Evolutionary conservation across 2,329 filamentous ascomycete genomes (phyloP).

Genomic region (Calonectria crousiana): DNA sequence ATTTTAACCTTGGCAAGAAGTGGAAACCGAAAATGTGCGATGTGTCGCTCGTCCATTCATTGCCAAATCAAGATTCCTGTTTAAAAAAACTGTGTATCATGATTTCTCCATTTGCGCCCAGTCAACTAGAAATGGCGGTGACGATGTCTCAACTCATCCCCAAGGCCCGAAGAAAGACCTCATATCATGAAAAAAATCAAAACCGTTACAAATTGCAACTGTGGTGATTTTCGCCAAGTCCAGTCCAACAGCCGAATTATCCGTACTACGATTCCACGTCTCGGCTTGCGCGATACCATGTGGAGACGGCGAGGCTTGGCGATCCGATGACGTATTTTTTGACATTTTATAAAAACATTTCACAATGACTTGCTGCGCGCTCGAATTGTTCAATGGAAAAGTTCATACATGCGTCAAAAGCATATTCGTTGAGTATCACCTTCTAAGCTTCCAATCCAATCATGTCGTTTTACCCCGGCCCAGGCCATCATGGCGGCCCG

Average conservation of each 20-base stretch:
- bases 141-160: background rate
- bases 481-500: slow-evolving; percentile 52
- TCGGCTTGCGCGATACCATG: background rate
- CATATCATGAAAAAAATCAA: background rate
- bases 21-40: background rate
- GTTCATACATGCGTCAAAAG: background rate
- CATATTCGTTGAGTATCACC: background rate
- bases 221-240: background rate
- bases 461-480: slow-evolving; percentile 57
- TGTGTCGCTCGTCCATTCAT: background rate
- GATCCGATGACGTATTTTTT: background rate
- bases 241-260: background rate
- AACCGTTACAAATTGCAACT: background rate
- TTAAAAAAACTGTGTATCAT: background rate
- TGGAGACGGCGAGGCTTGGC: slow-evolving; percentile 6
- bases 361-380: background rate
- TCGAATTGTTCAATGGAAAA: background rate
- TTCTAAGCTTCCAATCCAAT: background rate
- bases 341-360: background rate
- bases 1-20: background rate
- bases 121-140: background rate
- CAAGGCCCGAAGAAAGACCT: background rate
- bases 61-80: background rate
- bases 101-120: background rate
- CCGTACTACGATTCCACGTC: slow-evolving; percentile 6